Conservation (phyloP, 2,329 filamentous ascomycete genomes). For the Didymella keratinophila region DNA sequence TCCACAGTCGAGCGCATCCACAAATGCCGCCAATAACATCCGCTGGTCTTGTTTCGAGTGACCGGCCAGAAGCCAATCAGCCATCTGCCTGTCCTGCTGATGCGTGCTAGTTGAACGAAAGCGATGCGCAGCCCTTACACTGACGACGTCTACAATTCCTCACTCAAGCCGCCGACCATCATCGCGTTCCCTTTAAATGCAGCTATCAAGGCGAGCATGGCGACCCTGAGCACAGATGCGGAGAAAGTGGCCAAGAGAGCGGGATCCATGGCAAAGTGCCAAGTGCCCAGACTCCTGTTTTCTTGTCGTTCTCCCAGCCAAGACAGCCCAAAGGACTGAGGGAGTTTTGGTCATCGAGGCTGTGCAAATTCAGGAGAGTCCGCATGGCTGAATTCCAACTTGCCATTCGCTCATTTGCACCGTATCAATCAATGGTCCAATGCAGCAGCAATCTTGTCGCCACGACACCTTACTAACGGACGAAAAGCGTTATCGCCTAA, state of each 20-base stretch:
- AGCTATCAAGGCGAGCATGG: slow-evolving; percentile 6
- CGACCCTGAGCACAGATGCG: slow-evolving; percentile 1
- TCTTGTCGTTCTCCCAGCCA: slow-evolving; percentile 7
- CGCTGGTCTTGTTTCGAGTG: slow-evolving; percentile 3
- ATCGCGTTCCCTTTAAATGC: neutral
- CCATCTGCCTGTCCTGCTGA: slow-evolving; percentile 4
- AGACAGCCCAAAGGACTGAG: slow-evolving; percentile 13
- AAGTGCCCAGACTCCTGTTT: slow-evolving; percentile 16
- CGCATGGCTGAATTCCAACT: slow-evolving; percentile 5
- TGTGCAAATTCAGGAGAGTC: slow-evolving; percentile 20
- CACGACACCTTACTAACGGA: neutral
- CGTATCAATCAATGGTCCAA: neutral
- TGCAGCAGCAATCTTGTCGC: slow-evolving; percentile 1
- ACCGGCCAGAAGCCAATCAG: neutral
- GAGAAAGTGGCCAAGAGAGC: no score
- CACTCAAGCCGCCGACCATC: neutral
- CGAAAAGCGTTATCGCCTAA: neutral
- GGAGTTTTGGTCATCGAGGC: slow-evolving; percentile 21
- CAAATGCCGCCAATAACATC: slow-evolving; percentile 1
- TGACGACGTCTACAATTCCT: neutral
- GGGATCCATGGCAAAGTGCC: slow-evolving; percentile 7
- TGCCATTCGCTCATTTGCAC: slow-evolving; percentile 3
- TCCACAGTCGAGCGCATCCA: neutral
- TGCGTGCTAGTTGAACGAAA: neutral
- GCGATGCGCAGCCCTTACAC: slow-evolving; percentile 2